Evolutionary conservation across 192 early-diverging fungal species (phyloP), one percentile per base, ranked within the genome.

Genomic region (Coemansia sp.): DNA sequence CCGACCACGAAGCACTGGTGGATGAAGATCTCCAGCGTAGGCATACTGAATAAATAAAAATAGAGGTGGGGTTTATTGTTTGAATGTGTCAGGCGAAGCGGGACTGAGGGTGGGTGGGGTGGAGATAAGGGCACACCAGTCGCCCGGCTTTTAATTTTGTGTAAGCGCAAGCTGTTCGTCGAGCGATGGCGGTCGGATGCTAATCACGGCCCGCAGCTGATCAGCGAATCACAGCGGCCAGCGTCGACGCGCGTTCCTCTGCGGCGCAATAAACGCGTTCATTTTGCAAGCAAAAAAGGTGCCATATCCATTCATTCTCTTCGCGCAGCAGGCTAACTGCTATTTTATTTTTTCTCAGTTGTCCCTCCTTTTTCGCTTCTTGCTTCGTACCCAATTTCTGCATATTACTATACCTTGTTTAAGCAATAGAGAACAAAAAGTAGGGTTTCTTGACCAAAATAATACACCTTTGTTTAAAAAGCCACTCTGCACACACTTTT

Each of bases 1-100:
- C 66, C 69, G 7, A 48, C 34, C 9, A 40, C 55, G 45, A 78
- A 57, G 27, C 61, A 30, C 38, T 58, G 51, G 56, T 62, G 47
- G n/a, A 78, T 61, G 23, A 58, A 4, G 2, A 47, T 50, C 25
- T 69, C 67, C 2, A 71, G 38, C 15, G 51, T 23, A 17, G 52
- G 53, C 66, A 78, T 71, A 3, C 4, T 40, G 17, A n/a, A 19
- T 25, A 2, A 18, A 44, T 19, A 44, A 19, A 9, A 19, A 44
- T 43, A 43, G 12, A 10, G 12, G 8, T 33, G 30, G 3, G 30
- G 30, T 33, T 33, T 5, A 8, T 8, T 33, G 30, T 33, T 3
- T 3, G 30, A 8, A n/a, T n/a, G n/a, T n/a, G n/a, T n/a, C n/a
- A 46, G 42, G 54, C 10, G 40, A 4, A 42, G 14, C n/a, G n/a